Percentiles rank a stretch among this genome's conserved stretches.
phyloP scores from a whole-genome alignment of 768 basidiomycete species.

The Leucosporidium yakuticum region DNA sequence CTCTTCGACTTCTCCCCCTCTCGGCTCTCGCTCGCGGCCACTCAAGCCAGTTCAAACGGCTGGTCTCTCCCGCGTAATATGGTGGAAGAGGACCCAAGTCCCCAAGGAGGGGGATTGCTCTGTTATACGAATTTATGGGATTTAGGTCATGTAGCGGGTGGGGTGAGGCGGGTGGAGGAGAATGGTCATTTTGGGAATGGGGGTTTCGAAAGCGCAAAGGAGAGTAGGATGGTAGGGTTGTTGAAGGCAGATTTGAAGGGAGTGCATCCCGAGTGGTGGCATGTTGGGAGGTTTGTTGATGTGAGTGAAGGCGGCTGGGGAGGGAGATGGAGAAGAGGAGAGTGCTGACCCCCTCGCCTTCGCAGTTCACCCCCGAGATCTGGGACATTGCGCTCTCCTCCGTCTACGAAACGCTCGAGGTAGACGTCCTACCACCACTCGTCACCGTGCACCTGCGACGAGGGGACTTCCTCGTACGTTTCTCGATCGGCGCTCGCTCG shows the following conservation, averaged over 20 bases:
- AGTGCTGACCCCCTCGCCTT: background rate
- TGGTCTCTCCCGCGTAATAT: slow-evolving; percentile 5
- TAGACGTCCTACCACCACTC: slow-evolving; percentile 12
- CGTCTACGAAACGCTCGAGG: slow-evolving; percentile 4
- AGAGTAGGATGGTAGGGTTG: too few species aligned
- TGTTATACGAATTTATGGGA: slow-evolving; percentile 16
- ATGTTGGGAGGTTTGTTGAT: slow-evolving; percentile 13
- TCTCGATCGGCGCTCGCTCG: too few species aligned
- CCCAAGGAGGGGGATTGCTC: background rate
- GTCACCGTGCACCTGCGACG: slow-evolving; percentile 25
- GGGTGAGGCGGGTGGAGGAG: background rate
- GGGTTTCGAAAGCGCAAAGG: background rate
- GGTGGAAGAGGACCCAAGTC: too few species aligned
- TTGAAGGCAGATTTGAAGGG: too few species aligned
- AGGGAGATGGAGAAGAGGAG: background rate
- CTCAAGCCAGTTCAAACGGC: background rate
- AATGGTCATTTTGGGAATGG: background rate
- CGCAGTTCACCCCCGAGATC: slow-evolving; percentile 5
- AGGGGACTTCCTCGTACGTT: slow-evolving; percentile 11
- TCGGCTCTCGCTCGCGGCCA: background rate
- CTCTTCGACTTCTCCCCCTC: slow-evolving; percentile 4
- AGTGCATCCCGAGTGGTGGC: slow-evolving; percentile 7
- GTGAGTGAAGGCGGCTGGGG: background rate
- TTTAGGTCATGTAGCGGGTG: background rate
- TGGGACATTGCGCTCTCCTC: slow-evolving; percentile 19